These are phyloP conservation scores for Oemleria cerasiformis DNA, from an alignment of 306 rosid species.

Conservation along the genomic window DNA sequence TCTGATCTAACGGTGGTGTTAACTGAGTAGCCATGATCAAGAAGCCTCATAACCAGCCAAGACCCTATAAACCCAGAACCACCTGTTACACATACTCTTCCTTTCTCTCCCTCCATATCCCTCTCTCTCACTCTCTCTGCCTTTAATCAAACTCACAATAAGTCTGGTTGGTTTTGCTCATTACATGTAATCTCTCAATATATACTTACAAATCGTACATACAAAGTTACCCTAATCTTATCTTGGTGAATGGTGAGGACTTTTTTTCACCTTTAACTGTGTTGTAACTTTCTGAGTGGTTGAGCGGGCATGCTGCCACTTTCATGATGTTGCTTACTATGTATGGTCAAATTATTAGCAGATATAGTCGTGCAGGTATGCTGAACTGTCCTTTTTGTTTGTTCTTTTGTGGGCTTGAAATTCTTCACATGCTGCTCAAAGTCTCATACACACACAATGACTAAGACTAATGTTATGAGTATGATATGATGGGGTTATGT, in stretches of 20 bases:
- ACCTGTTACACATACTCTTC: conserved; percentile 48
- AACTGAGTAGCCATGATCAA: conserved; percentile 47
- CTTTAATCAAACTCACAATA: neutral
- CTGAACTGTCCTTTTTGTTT: too few species aligned
- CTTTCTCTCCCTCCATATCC: conserved; percentile 33
- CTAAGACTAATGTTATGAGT: too few species aligned
- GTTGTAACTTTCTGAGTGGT: neutral
- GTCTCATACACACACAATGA: too few species aligned
- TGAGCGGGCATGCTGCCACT: neutral
- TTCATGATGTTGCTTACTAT: too few species aligned
- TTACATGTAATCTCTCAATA: too few species aligned
- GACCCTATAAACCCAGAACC: conserved; percentile 53
- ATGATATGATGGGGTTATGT: too few species aligned
- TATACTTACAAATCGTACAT: too few species aligned
- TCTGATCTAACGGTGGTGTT: conserved; percentile 43
- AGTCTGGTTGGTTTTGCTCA: neutral
- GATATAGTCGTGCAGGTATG: too few species aligned
- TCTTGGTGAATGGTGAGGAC: neutral
- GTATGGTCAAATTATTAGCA: too few species aligned
- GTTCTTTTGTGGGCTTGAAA: too few species aligned
- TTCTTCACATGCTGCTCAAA: too few species aligned
- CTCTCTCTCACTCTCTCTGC: neutral
- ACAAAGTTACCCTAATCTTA: neutral
- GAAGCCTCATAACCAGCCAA: conserved; percentile 49
- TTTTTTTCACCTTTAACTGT: neutral